A percentile compares a stretch with the other conserved stretches of the same genome.
Evolutionary conservation across 1,139 yeast species (phyloP).

Genomic region (Pichia terricola): DNA sequence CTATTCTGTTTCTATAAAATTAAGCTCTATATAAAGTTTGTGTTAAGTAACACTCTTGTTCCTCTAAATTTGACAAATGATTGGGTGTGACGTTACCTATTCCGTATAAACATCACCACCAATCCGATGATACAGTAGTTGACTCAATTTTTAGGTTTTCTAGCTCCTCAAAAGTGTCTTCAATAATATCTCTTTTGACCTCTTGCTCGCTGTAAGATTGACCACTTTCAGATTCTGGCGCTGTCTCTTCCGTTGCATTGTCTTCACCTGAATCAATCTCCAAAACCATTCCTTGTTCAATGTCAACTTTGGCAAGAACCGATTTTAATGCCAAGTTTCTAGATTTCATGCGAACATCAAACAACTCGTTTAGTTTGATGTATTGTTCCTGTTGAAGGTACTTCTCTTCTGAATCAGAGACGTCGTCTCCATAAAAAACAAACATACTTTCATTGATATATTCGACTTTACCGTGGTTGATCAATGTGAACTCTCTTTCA

Average conservation of each 20-base stretch:
- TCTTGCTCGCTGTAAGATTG: not conserved
- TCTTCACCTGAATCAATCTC: conserved; percentile 4
- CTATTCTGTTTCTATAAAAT: too few relatives aligned
- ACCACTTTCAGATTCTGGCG: not conserved
- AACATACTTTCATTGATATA: conserved; percentile 38
- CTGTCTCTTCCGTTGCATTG: not conserved
- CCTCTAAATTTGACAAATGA: too few relatives aligned
- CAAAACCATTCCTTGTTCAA: conserved; percentile 14
- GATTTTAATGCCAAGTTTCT: conserved; percentile 42
- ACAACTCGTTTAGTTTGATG: conserved; percentile 26
- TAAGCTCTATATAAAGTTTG: too few relatives aligned
- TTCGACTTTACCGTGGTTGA: conserved; percentile 24
- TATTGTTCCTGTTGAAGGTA: conserved; percentile 26
- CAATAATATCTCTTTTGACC: not conserved
- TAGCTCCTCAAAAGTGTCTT: conserved; percentile 1
- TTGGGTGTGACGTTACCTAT: too few relatives aligned
- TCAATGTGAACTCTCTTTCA: conserved; percentile 16
- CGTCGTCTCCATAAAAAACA: conserved; percentile 32
- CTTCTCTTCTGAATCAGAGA: conserved; percentile 2
- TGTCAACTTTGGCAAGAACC: conserved; percentile 34
- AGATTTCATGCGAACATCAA: conserved; percentile 29
- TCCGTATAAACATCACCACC: conserved; percentile 21
- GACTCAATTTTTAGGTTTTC: conserved; percentile 8
- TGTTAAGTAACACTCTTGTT: too few relatives aligned
- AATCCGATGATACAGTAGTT: conserved; percentile 6